These are phyloP conservation scores for Dryas drummondii DNA, from an alignment of 306 rosid genomes.

Conservation along the genomic window DNA sequence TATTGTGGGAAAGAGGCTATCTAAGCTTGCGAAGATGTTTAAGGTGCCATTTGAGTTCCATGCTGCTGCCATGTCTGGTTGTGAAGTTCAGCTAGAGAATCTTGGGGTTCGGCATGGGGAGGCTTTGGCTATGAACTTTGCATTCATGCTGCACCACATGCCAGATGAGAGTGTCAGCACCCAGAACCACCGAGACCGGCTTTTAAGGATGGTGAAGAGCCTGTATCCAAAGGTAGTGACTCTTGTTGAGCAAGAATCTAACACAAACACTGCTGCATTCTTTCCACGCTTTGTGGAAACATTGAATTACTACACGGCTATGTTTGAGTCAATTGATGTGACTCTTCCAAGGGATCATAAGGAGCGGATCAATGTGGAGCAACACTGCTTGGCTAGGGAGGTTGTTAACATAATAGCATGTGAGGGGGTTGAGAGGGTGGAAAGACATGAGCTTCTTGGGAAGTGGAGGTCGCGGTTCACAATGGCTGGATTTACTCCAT, in stretches of 20 bases:
- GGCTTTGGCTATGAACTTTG: conserved; percentile 87
- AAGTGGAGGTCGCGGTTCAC: conserved; percentile 80
- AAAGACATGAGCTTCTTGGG: conserved; percentile 83
- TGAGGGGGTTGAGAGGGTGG: conserved; percentile 90
- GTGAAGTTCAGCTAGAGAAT: conserved; percentile 58
- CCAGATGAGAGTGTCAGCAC: conserved; percentile 96
- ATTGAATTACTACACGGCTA: conserved; percentile 71
- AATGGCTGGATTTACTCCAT: conserved; percentile 94
- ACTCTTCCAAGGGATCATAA: conserved; percentile 71
- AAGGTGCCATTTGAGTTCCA: conserved; percentile 88
- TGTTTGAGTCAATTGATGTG: conserved; percentile 91
- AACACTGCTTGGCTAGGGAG: conserved; percentile 91
- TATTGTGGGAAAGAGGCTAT: conserved; percentile 72
- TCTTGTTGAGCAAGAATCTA: conserved; percentile 95
- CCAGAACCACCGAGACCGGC: conserved; percentile 74
- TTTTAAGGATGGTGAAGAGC: conserved; percentile 77
- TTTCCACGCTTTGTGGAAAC: conserved; percentile 77
- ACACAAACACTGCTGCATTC: conserved; percentile 85
- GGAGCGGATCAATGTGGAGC: conserved; percentile 90
- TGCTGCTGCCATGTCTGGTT: conserved; percentile 71
- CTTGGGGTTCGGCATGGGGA: conserved; percentile 63
- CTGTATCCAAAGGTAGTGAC: conserved; percentile 92
- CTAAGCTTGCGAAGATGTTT: conserved; percentile 62
- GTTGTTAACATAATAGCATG: conserved; percentile 94
- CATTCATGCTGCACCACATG: conserved; percentile 92